These are phyloP conservation scores for Diatrype stigma DNA, from an alignment of 2,329 filamentous ascomycete genomes.

Conservation along the genomic window DNA sequence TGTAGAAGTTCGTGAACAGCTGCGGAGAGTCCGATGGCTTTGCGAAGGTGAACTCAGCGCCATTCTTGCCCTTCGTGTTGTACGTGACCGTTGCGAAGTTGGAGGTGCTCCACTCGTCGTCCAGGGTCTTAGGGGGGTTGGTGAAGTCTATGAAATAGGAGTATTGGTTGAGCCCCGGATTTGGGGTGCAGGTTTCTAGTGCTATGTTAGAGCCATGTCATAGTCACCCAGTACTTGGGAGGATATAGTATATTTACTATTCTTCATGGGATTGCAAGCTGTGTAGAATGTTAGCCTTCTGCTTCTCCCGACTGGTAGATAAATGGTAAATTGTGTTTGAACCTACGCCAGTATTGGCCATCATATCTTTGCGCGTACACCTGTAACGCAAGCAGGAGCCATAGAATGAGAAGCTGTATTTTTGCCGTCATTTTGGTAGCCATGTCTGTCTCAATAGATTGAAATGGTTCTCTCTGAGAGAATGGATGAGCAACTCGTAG, in stretches of 20 bases:
- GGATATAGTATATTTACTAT: conserved; percentile 2
- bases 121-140: conserved; percentile 2
- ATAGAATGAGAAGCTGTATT: neutral
- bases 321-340: too few species aligned
- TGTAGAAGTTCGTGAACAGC: conserved; percentile 16
- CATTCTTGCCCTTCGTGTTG: conserved; percentile 10
- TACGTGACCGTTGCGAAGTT: conserved; percentile 15
- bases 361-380: conserved; percentile 6
- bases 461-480: neutral
- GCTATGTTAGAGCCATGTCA: neutral
- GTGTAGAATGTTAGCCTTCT: neutral
- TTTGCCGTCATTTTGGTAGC: neutral
- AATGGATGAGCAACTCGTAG: neutral
- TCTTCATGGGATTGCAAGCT: conserved; percentile 13
- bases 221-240: neutral
- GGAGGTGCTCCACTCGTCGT: conserved; percentile 11
- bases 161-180: conserved; percentile 9
- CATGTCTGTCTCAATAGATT: neutral
- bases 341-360: conserved; percentile 13
- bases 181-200: conserved; percentile 12
- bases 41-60: conserved; percentile 14
- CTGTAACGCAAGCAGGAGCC: neutral
- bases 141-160: conserved; percentile 17
- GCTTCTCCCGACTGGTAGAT: too few species aligned
- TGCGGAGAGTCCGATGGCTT: conserved; percentile 14